Conservation (phyloP, 345 rosid species). For the Clarkia xantiana region DNA sequence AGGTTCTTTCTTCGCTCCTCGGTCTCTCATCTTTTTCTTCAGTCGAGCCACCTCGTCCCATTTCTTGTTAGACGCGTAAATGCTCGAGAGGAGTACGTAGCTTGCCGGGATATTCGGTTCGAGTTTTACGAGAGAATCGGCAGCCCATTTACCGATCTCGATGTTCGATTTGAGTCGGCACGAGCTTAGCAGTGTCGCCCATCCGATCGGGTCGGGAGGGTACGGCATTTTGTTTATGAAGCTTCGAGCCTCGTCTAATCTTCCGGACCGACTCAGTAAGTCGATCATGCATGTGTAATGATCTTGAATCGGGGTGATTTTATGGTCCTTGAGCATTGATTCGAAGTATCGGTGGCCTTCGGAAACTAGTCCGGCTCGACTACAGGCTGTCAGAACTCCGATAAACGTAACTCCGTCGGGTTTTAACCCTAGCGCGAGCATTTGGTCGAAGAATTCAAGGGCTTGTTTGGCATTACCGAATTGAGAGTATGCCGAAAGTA, state of each 20-base stretch:
- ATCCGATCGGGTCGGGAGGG: conserved; percentile 68
- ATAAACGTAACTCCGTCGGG: conserved; percentile 88
- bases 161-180: conserved; percentile 50
- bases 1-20: conserved; percentile 66
- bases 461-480: conserved; percentile 73
- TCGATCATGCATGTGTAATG: conserved; percentile 95
- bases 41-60: conserved; percentile 64
- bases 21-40: conserved; percentile 53
- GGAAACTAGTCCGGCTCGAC: conserved; percentile 80
- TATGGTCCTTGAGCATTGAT: conserved; percentile 44
- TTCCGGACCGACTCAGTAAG: conserved; percentile 75
- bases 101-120: conserved; percentile 78
- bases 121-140: conserved; percentile 56
- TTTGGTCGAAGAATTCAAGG: conserved; percentile 58
- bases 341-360: conserved; percentile 58
- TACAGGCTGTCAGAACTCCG: conserved; percentile 82
- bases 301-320: conserved; percentile 42
- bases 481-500: conserved; percentile 75
- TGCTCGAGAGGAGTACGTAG: conserved; percentile 55
- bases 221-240: conserved; percentile 66
- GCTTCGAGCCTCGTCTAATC: conserved; percentile 62
- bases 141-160: conserved; percentile 80
- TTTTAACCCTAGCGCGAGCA: conserved; percentile 48
- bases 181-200: conserved; percentile 79
- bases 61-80: conserved; percentile 58